Percentiles rank a stretch among this genome's conserved stretches.
Evolutionary conservation across 305 asterid genomes (phyloP).

Genomic region (Fraxinus ornus): DNA sequence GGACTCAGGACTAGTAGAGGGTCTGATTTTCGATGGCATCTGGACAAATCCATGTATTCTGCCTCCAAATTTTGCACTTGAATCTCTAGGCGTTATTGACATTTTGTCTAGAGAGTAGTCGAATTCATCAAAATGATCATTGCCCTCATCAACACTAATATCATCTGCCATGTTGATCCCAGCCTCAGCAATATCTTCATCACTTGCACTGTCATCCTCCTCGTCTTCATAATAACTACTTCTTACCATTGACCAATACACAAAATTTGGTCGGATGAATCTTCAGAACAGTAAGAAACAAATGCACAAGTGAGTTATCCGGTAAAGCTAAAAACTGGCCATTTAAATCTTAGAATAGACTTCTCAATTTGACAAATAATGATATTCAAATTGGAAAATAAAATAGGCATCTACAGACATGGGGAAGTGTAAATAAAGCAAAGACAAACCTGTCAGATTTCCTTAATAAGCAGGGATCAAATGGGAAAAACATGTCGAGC

Average conservation of each 20-base stretch:
- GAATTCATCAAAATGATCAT: conserved; percentile 49
- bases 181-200: conserved; percentile 50
- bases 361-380: background rate
- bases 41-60: conserved; percentile 37
- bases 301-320: background rate
- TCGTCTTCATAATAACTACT: conserved; percentile 51
- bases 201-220: conserved; percentile 57
- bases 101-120: conserved; percentile 53
- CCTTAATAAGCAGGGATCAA: conserved; percentile 79
- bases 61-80: conserved; percentile 48
- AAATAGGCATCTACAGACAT: background rate
- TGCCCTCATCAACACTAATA: conserved; percentile 34
- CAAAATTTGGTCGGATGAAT: conserved; percentile 69
- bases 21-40: conserved; percentile 86
- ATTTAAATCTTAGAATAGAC: background rate
- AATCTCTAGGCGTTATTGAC: conserved; percentile 78
- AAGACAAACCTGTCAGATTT: conserved; percentile 74
- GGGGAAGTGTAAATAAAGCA: background rate
- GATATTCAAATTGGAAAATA: background rate
- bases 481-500: conserved; percentile 86
- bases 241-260: conserved; percentile 91
- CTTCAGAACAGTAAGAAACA: conserved; percentile 33
- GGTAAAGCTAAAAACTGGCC: background rate
- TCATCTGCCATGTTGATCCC: conserved; percentile 48
- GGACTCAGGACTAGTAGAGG: conserved; percentile 77